Evolutionary conservation across 352 stramenopile species (phyloP), one percentile per base, ranked within the genome.

Genomic region (Pythium sp.): DNA sequence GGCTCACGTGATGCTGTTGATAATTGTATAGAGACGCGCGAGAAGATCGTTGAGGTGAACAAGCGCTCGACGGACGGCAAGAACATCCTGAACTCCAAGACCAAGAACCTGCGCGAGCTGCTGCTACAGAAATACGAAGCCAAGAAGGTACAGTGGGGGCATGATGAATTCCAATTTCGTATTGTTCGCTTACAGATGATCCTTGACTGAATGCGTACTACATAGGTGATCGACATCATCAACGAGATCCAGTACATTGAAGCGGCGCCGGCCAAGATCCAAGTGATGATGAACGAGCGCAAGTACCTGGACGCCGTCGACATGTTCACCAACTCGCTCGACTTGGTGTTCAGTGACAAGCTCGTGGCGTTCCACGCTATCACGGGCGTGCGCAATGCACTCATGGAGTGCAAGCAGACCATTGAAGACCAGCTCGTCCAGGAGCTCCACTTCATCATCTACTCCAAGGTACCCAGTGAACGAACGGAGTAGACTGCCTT

Each of bases 351-450:
- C 64, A 91, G 82, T 36, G 84, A 93, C 62, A 86, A 91, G 38
- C 75, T 95, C 1, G 82, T 90, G 18, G 80, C 84, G 26, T 93
- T 95, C 68, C 81, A 92, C 24, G 87, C 85, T 12, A 92, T 89
- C 58, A 90, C 84, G 14, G 78, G 78, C 64, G 74, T 93, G 32
- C 82, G 87, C 34, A 91, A 92, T 38, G 74, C 86, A 18, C 73
- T 95, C 59, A 93, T 95, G 82, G 87, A 93, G 69, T 95, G 82
- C 73, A 95, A 95, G 58, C 85, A 93, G 74, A 75, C 79, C 2
- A 93, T 95, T 49, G 84, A 93, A 71, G 86, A 93, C 47, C 78
- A 87, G 53, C 69, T 95, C 26, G 81, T 93, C n/a, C 74, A 81
- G 9, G 82, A 90, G 51, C 78, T 95, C 11, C 79, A 93, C 58